Percentiles rank a stretch among this genome's conserved stretches.
These are phyloP conservation scores for Hypholoma sublateritium DNA, from an alignment of 768 basidiomycete species.

Conservation along the genomic window DNA sequence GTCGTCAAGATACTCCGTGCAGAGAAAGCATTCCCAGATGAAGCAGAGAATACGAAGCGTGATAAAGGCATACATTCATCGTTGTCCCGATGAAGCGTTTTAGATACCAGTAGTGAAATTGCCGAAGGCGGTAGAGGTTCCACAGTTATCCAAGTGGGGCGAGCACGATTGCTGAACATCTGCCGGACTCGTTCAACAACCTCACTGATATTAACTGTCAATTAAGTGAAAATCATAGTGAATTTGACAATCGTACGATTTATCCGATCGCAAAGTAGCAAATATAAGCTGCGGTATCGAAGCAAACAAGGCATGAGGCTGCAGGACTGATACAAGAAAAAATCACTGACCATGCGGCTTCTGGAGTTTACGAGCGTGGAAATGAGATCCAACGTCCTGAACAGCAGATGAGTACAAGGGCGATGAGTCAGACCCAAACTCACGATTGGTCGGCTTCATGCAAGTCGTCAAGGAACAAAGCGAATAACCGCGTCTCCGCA, in stretches of 20 bases:
- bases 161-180: constrained; percentile 58
- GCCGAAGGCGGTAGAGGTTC: constrained; percentile 60
- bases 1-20: constrained; percentile 63
- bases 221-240: neutral
- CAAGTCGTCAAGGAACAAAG: constrained; percentile 70
- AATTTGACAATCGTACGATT: constrained; percentile 33
- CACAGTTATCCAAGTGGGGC: constrained; percentile 66
- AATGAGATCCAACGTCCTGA: constrained; percentile 67
- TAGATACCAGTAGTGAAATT: constrained; percentile 58
- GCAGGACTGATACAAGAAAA: neutral
- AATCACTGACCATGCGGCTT: constrained; percentile 53
- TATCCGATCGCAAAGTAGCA: constrained; percentile 59
- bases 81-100: constrained; percentile 57
- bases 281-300: constrained; percentile 51
- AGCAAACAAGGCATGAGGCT: neutral
- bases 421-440: constrained; percentile 4
- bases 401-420: neutral
- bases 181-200: constrained; percentile 50
- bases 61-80: constrained; percentile 57
- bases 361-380: constrained; percentile 63
- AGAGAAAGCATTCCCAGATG: constrained; percentile 71
- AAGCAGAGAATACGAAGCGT: constrained; percentile 52
- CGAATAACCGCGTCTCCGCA: constrained; percentile 68
- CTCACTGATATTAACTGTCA: constrained; percentile 24
- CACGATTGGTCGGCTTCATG: constrained; percentile 76